phyloP scores from a whole-genome alignment of 1,284 basidiomycete genomes.

The Leccinum angustisporum region DNA sequence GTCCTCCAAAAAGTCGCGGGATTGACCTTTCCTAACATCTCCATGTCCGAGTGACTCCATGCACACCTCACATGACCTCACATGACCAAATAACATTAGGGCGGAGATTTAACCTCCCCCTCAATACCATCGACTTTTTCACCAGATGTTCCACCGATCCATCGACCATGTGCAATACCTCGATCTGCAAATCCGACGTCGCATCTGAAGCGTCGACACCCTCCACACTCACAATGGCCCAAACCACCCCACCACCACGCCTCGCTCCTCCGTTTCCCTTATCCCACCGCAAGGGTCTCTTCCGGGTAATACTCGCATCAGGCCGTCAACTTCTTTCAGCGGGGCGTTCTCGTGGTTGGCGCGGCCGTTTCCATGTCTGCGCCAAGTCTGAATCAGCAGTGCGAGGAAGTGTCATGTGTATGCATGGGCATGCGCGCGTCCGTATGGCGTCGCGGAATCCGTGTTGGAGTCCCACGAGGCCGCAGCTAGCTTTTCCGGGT shows the following conservation, averaged over 20 bases:
- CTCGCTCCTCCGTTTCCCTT: not conserved
- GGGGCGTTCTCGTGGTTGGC: constrained; percentile 17
- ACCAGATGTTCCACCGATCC: not conserved
- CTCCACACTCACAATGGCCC: constrained; percentile 24
- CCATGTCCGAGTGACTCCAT: no score
- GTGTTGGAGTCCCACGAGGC: constrained; percentile 28
- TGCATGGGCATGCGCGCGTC: not conserved
- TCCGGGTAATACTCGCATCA: constrained; percentile 22
- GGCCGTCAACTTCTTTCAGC: constrained; percentile 30
- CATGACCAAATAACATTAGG: no score
- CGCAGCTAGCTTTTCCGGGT: constrained; percentile 16
- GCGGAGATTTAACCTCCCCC: no score
- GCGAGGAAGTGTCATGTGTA: not conserved
- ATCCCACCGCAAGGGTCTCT: constrained; percentile 30
- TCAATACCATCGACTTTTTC: not conserved
- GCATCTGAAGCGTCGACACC: constrained; percentile 15
- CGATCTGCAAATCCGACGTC: constrained; percentile 12
- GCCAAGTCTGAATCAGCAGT: not conserved
- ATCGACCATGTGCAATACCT: constrained; percentile 4
- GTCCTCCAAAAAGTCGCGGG: no score
- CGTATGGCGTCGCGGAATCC: constrained; percentile 20
- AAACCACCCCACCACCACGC: constrained; percentile 32
- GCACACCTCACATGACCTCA: no score
- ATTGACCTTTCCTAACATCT: no score
- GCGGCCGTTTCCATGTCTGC: constrained; percentile 4